A percentile compares a stretch with the other conserved stretches of the same genome.
Conservation (phyloP, 169 alveolate genomes). For the Miamiensis avidus region DNA sequence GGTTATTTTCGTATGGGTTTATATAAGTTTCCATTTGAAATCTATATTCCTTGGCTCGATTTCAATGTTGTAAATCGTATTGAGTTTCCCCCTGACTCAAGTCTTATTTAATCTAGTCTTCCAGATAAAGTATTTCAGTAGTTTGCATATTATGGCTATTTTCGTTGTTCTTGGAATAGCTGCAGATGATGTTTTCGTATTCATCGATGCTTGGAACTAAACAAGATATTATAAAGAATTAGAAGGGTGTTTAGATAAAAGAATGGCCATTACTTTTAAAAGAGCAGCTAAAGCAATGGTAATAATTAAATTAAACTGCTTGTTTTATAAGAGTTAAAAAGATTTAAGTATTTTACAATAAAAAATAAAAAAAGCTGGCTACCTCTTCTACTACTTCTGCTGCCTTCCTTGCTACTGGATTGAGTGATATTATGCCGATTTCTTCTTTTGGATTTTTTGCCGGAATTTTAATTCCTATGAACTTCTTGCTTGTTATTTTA, state of each 20-base stretch:
- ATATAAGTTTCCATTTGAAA: background rate
- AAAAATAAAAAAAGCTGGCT: conserved; percentile 5
- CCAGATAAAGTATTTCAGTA: background rate
- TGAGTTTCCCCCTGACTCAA: background rate
- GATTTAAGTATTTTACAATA: no score
- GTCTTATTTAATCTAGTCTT: background rate
- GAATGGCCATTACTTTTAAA: background rate
- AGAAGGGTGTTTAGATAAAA: background rate
- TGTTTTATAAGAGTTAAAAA: no score
- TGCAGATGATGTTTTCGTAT: conserved; percentile 45
- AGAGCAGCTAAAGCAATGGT: background rate
- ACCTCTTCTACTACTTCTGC: conserved; percentile 29
- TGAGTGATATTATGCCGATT: conserved; percentile 28
- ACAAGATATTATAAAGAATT: background rate
- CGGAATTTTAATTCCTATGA: conserved; percentile 14
- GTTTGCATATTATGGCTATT: conserved; percentile 24
- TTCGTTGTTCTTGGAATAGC: conserved; percentile 43
- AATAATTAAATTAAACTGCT: background rate
- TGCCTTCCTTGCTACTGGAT: conserved; percentile 34
- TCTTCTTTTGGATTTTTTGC: conserved; percentile 31
- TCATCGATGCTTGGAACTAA: conserved; percentile 11
- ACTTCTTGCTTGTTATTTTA: conserved; percentile 6
- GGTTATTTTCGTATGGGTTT: background rate
- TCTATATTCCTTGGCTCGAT: background rate
- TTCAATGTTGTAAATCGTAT: background rate